Conservation (phyloP, 495 filamentous ascomycete genomes). For the Jackrogersella minutella region DNA sequence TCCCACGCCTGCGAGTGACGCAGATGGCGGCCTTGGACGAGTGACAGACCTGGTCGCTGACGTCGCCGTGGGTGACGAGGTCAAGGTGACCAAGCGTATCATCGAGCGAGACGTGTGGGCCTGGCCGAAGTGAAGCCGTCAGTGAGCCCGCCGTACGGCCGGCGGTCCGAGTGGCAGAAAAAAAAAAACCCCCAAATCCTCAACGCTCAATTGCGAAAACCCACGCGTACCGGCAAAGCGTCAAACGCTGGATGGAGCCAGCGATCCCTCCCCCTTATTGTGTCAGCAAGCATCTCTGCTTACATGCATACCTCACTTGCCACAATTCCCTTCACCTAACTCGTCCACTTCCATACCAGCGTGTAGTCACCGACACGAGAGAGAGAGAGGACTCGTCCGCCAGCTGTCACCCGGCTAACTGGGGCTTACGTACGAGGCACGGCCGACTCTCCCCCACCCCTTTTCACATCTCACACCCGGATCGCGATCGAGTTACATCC, state of each 20-base stretch:
- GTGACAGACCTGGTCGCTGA: constrained; percentile 32
- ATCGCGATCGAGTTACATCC: constrained; percentile 38
- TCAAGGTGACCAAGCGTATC: constrained; percentile 65
- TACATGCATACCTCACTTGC: background rate
- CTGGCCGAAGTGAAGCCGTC: constrained; percentile 43
- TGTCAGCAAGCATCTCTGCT: constrained; percentile 1
- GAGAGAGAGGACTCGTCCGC: too few relatives aligned
- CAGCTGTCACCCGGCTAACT: constrained; percentile 26
- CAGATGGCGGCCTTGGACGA: too few relatives aligned
- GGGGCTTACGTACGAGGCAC: constrained; percentile 25
- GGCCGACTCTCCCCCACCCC: too few relatives aligned
- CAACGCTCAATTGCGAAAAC: too few relatives aligned
- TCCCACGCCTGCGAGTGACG: too few relatives aligned
- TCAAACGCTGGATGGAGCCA: constrained; percentile 17
- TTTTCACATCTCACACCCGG: background rate
- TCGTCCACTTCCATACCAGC: background rate
- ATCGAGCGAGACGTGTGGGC: constrained; percentile 65
- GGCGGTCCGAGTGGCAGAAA: background rate
- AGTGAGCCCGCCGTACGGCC: constrained; percentile 2
- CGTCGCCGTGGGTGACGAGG: constrained; percentile 75
- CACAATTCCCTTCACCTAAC: background rate
- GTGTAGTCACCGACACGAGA: constrained; percentile 5
- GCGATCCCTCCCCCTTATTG: background rate
- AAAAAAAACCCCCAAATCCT: background rate
- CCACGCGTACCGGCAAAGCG: too few relatives aligned